phyloP scores from a whole-genome alignment of 148 eudicot genomes.

The Cornus kousa region DNA sequence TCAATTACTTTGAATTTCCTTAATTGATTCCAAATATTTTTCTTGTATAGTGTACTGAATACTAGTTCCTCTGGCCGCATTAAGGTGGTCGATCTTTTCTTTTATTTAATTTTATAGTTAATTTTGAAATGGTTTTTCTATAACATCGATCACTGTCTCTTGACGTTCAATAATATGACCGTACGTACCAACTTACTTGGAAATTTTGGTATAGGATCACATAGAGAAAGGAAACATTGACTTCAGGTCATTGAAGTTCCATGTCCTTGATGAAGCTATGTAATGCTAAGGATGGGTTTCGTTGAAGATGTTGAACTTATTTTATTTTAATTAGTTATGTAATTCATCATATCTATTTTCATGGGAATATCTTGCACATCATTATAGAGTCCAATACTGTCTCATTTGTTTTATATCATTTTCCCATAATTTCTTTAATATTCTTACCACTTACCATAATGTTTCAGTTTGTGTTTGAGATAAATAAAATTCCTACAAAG shows the following conservation, averaged over 20 bases:
- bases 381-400: too few species aligned
- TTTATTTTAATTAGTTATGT: conserved; percentile 66
- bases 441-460: too few species aligned
- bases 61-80: conserved; percentile 52
- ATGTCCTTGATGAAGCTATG: conserved; percentile 96
- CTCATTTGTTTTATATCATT: too few species aligned
- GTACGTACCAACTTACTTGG: not conserved
- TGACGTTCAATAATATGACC: not conserved
- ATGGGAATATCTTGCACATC: too few species aligned
- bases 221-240: conserved; percentile 70
- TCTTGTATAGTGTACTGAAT: not conserved
- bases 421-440: too few species aligned
- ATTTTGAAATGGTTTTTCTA: not conserved
- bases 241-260: conserved; percentile 72
- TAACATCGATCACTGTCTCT: not conserved
- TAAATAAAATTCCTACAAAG: too few species aligned
- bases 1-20: too few species aligned
- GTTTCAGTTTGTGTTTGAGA: too few species aligned
- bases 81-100: conserved; percentile 53
- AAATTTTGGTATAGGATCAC: conserved; percentile 54
- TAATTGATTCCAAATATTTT: not conserved
- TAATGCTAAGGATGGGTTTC: conserved; percentile 91
- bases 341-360: not conserved
- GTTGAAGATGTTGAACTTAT: conserved; percentile 93
- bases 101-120: not conserved